Evolutionary conservation across 345 rosid genomes (phyloP).

Genomic region (Theobroma cacao): DNA sequence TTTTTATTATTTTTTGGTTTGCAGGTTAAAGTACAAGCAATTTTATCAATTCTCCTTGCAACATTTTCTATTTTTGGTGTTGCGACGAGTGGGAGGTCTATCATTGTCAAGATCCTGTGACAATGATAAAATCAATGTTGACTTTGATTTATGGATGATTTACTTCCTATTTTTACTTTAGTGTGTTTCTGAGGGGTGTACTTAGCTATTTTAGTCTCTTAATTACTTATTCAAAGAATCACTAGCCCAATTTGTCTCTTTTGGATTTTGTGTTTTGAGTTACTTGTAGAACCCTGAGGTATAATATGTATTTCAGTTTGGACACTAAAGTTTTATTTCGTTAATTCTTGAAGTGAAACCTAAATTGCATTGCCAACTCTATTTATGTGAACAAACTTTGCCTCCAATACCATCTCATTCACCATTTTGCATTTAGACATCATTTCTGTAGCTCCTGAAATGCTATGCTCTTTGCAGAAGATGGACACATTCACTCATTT

Average conservation of each 20-base stretch:
- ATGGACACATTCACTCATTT: not conserved
- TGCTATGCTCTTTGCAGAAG: not conserved
- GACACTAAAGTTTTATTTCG: not conserved
- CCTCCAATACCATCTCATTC: not conserved
- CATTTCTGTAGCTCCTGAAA: not conserved
- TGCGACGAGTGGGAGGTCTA: slow-evolving; percentile 77
- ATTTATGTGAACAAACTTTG: not conserved
- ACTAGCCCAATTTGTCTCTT: too few relatives aligned
- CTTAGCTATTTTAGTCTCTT: not conserved
- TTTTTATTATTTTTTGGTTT: not conserved
- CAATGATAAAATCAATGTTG: too few relatives aligned
- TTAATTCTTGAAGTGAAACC: not conserved
- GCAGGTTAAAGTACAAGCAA: slow-evolving; percentile 67
- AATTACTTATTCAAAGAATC: not conserved
- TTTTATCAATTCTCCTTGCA: slow-evolving; percentile 71
- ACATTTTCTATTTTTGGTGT: slow-evolving; percentile 85
- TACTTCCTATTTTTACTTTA: not conserved
- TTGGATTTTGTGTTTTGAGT: not conserved
- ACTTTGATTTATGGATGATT: too few relatives aligned
- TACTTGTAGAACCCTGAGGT: not conserved
- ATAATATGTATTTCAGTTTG: not conserved
- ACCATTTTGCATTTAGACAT: not conserved
- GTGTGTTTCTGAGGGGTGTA: not conserved
- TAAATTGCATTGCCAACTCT: not conserved
- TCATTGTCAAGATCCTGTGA: slow-evolving; percentile 70